phyloP scores from a whole-genome alignment of 345 rosid genomes.

The Brassica rapa region DNA sequence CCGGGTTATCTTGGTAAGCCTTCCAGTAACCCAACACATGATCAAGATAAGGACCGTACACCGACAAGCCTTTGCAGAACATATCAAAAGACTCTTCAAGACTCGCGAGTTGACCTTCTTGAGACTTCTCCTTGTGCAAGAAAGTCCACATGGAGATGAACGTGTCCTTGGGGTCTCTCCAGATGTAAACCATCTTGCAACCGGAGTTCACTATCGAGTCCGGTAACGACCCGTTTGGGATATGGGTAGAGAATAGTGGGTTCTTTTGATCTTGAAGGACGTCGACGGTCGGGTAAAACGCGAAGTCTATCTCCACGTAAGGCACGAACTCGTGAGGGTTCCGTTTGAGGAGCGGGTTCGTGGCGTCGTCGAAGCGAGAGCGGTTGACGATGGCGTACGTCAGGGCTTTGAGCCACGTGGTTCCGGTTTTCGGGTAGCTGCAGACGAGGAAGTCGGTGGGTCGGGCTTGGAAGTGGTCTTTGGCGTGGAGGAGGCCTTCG shows the following conservation, averaged over 20 bases:
- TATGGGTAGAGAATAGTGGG: slow-evolving; percentile 44
- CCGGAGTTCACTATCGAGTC: slow-evolving; percentile 34
- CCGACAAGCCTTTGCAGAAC: slow-evolving; percentile 43
- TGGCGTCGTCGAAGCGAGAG: slow-evolving; percentile 20
- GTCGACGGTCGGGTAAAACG: slow-evolving; percentile 40
- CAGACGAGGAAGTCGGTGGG: slow-evolving; percentile 43
- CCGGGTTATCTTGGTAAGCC: slow-evolving; percentile 32
- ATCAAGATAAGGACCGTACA: slow-evolving; percentile 44
- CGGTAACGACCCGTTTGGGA: slow-evolving; percentile 35
- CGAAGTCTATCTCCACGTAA: slow-evolving; percentile 44
- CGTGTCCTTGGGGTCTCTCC: slow-evolving; percentile 45
- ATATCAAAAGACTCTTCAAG: slow-evolving; percentile 41
- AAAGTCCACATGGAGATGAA: slow-evolving; percentile 48
- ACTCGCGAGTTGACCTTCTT: slow-evolving; percentile 36
- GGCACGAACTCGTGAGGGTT: slow-evolving; percentile 48
- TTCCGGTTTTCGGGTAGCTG: slow-evolving; percentile 47
- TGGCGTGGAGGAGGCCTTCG: slow-evolving; percentile 43
- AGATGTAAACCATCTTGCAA: slow-evolving; percentile 43
- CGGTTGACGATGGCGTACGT: slow-evolving; percentile 40
- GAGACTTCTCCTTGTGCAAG: slow-evolving; percentile 44
- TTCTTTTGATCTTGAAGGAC: slow-evolving; percentile 38
- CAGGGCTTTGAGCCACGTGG: slow-evolving; percentile 49
- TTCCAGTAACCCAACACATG: slow-evolving; percentile 45
- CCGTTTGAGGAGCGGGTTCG: slow-evolving; percentile 31
- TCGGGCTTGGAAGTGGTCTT: slow-evolving; percentile 39